Conservation (phyloP, 345 rosid species). For the Isatis tinctoria region DNA sequence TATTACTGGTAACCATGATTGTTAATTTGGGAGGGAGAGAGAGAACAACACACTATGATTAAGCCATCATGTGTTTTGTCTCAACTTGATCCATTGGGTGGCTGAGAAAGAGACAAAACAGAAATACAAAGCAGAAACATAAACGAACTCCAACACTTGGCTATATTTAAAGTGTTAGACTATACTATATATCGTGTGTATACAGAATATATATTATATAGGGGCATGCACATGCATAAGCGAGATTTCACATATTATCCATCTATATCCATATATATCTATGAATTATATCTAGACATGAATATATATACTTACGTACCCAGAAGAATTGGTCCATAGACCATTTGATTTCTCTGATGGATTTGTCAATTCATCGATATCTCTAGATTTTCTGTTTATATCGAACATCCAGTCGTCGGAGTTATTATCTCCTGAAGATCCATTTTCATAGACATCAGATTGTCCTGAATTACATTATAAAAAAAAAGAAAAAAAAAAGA, state of each 20-base stretch:
- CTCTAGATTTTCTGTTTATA: constrained; percentile 47
- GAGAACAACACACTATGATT: constrained; percentile 39
- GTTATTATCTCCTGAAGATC: constrained; percentile 90
- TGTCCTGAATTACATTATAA: constrained; percentile 44
- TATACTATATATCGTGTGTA: not conserved
- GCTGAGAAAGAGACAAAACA: constrained; percentile 21
- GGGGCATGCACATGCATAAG: constrained; percentile 1
- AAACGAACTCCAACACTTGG: not conserved
- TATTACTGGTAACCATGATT: too few species aligned
- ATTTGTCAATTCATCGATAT: constrained; percentile 45
- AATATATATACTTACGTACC: constrained; percentile 22
- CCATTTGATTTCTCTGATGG: constrained; percentile 34
- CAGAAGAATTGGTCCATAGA: constrained; percentile 34
- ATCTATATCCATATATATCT: not conserved
- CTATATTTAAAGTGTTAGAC: not conserved
- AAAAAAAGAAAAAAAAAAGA: not conserved
- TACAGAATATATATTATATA: not conserved
- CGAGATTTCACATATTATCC: not conserved
- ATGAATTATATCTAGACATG: constrained; percentile 36
- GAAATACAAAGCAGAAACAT: constrained; percentile 19
- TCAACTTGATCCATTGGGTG: constrained; percentile 29
- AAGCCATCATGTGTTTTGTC: constrained; percentile 50
- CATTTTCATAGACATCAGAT: constrained; percentile 77
- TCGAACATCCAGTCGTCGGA: constrained; percentile 87
- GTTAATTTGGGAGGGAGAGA: not conserved